phyloP scores from a whole-genome alignment of 2,329 filamentous ascomycete genomes.

The Aspergillus pseudoviridinutans region DNA sequence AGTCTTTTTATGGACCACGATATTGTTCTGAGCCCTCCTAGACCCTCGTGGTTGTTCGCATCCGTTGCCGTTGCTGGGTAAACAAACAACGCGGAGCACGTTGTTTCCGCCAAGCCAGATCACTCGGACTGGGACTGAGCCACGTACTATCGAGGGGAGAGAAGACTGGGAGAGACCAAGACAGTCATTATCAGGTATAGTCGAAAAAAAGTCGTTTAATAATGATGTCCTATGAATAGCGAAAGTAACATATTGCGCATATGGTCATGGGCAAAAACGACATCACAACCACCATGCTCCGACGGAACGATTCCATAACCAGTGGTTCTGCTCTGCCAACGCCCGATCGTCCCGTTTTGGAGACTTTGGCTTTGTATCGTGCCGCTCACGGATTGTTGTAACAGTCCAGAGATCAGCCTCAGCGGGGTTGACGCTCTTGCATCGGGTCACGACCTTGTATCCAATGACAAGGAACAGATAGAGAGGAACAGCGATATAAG shows the following conservation, averaged over 20 bases:
- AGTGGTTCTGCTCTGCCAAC: not conserved
- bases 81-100: not conserved
- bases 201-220: not conserved
- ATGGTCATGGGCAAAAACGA: not conserved
- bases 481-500: constrained; percentile 70
- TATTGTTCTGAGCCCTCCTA: not conserved
- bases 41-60: not conserved
- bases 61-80: not conserved
- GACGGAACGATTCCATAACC: not conserved
- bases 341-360: not conserved
- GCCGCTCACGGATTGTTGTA: constrained; percentile 65
- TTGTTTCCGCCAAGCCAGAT: not conserved
- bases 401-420: constrained; percentile 65
- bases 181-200: not conserved
- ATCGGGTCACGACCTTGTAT: constrained; percentile 57
- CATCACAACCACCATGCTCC: constrained; percentile 8
- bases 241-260: not conserved
- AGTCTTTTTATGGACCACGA: not conserved
- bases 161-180: not conserved
- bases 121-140: too few species aligned
- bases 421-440: constrained; percentile 51
- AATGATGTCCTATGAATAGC: not conserved
- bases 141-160: too few species aligned
- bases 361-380: constrained; percentile 50
- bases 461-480: constrained; percentile 66